These are phyloP conservation scores for Hericium rajendrae DNA, from an alignment of 768 basidiomycete genomes.

Conservation along the genomic window DNA sequence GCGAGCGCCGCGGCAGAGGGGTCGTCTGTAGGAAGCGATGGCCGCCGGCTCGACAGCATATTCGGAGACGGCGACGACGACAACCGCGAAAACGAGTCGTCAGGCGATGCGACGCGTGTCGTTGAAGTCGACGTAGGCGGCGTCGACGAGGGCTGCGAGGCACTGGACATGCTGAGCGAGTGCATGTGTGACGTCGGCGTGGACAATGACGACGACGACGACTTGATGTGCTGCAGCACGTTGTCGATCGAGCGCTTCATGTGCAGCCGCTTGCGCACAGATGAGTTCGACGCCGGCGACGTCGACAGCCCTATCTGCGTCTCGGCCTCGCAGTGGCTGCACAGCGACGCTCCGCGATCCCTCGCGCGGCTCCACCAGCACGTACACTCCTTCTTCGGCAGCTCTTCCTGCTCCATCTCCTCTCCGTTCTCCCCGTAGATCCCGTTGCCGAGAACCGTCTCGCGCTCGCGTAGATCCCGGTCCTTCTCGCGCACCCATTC, in stretches of 20 bases:
- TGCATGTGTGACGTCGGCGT: not conserved
- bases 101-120: not conserved
- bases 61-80: slow-evolving; percentile 21
- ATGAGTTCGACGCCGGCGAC: not conserved
- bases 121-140: not conserved
- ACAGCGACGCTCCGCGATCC: slow-evolving; percentile 7
- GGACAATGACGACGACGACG: not conserved
- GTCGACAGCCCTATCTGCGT: slow-evolving; percentile 1
- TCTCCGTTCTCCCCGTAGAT: slow-evolving; percentile 19
- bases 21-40: slow-evolving; percentile 8
- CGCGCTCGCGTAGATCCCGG: slow-evolving; percentile 47
- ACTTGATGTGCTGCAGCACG: slow-evolving; percentile 21
- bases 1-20: not conserved
- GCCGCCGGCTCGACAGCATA: slow-evolving; percentile 16
- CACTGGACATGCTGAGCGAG: slow-evolving; percentile 34
- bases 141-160: not conserved
- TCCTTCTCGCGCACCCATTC: slow-evolving; percentile 59
- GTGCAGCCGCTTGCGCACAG: slow-evolving; percentile 33
- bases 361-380: slow-evolving; percentile 23
- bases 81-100: not conserved
- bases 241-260: slow-evolving; percentile 77
- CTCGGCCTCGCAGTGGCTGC: slow-evolving; percentile 4
- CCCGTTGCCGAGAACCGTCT: slow-evolving; percentile 4
- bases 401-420: slow-evolving; percentile 15
- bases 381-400: not conserved